Evolutionary conservation across 441 rosid genomes (phyloP).

Genomic region (Erodium trifolium): DNA sequence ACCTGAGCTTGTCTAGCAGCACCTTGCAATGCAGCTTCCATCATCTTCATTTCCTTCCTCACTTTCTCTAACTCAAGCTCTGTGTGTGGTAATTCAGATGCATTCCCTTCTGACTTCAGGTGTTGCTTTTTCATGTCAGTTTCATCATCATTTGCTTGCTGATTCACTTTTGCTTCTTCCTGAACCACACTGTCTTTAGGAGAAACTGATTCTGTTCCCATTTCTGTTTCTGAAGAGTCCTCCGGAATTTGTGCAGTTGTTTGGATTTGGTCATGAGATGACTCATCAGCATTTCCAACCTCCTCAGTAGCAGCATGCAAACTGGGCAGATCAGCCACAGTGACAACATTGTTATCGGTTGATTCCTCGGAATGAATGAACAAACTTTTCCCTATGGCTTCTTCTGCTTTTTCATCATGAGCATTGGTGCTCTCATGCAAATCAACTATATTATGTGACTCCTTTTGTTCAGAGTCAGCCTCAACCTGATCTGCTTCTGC

Average conservation of each 20-base stretch:
- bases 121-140: constrained; percentile 29
- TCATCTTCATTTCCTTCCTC: constrained; percentile 82
- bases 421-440: constrained; percentile 31
- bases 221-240: constrained; percentile 37
- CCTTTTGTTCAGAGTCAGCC: constrained; percentile 24
- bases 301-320: constrained; percentile 26
- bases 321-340: constrained; percentile 31
- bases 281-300: constrained; percentile 28
- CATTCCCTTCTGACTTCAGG: constrained; percentile 40
- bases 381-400: constrained; percentile 30
- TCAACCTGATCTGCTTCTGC: constrained; percentile 28
- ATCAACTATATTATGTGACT: constrained; percentile 30
- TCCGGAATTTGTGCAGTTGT: constrained; percentile 32
- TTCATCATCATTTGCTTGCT: constrained; percentile 33
- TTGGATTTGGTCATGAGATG: constrained; percentile 21
- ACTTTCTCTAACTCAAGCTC: constrained; percentile 60
- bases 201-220: constrained; percentile 31
- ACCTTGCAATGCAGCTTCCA: constrained; percentile 93
- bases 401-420: constrained; percentile 31
- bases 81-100: constrained; percentile 36
- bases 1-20: constrained; percentile 99
- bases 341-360: constrained; percentile 27
- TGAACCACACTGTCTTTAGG: constrained; percentile 23
- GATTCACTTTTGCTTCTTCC: constrained; percentile 28
- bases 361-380: constrained; percentile 33